Evolutionary conservation across 2,329 filamentous ascomycete genomes (phyloP).

Genomic region (Clarireedia monteithiana): DNA sequence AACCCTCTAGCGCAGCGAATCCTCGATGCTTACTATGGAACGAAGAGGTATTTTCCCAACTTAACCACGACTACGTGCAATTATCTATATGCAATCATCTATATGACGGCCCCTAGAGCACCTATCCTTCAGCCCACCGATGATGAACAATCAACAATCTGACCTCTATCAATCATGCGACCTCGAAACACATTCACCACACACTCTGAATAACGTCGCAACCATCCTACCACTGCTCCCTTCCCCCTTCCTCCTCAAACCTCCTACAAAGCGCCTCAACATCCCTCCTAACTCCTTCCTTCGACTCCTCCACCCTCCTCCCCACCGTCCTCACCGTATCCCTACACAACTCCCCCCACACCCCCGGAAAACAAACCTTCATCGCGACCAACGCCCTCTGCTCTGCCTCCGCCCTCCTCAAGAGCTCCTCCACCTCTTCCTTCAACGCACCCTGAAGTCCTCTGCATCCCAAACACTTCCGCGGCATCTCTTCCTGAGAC

Average conservation of each 20-base stretch:
- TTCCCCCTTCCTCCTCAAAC: conserved; percentile 23
- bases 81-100: too few relatives aligned
- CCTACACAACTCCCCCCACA: conserved; percentile 15
- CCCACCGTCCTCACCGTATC: conserved; percentile 11
- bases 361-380: conserved; percentile 11
- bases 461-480: conserved; percentile 20
- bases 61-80: too few relatives aligned
- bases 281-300: conserved; percentile 15
- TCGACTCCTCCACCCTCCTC: conserved; percentile 14
- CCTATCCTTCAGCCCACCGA: not conserved
- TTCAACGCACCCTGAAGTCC: conserved; percentile 10
- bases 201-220: not conserved
- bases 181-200: too few relatives aligned
- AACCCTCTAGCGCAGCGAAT: not conserved
- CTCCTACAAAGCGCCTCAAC: conserved; percentile 15
- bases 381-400: conserved; percentile 12
- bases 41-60: too few relatives aligned
- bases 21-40: too few relatives aligned
- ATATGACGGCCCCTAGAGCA: too few relatives aligned
- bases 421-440: conserved; percentile 10
- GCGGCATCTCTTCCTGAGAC: conserved; percentile 16
- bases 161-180: too few relatives aligned
- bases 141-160: not conserved
- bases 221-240: conserved; percentile 23
- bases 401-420: conserved; percentile 8